These are phyloP conservation scores for Exophiala dermatitidis DNA, from an alignment of 2,329 filamentous ascomycete species.

Conservation along the genomic window DNA sequence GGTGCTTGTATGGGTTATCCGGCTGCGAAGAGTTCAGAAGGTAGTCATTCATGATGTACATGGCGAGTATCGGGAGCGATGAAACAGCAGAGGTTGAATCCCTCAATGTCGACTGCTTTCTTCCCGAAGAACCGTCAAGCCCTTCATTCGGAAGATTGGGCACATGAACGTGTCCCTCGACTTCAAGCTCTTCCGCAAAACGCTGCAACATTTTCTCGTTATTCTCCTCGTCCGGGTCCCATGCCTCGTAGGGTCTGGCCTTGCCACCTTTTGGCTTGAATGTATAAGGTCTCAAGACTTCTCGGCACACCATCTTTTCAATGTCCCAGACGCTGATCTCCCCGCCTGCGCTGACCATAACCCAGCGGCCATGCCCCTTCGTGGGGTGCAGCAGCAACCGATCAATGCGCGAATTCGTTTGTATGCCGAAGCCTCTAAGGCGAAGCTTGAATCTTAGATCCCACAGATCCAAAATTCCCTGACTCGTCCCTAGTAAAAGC, in stretches of 20 bases:
- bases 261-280: constrained; percentile 10
- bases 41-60: constrained; percentile 58
- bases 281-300: constrained; percentile 63
- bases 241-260: constrained; percentile 65
- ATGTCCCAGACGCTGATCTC: constrained; percentile 95
- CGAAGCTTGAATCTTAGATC: constrained; percentile 90
- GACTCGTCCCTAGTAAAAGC: constrained; percentile 84
- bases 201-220: constrained; percentile 79
- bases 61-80: constrained; percentile 13
- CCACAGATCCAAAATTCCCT: constrained; percentile 90
- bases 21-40: constrained; percentile 18
- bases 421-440: constrained; percentile 79
- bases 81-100: not conserved
- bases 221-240: constrained; percentile 83
- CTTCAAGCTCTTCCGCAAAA: constrained; percentile 55
- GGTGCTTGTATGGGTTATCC: constrained; percentile 53
- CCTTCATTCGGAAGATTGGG: not conserved
- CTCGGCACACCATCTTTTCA: constrained; percentile 78
- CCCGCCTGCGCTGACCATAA: constrained; percentile 83
- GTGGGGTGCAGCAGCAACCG: constrained; percentile 66
- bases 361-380: constrained; percentile 71
- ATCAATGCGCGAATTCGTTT: constrained; percentile 62
- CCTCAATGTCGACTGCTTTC: not conserved
- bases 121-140: constrained; percentile 9
- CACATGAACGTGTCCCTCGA: constrained; percentile 7